Evolutionary conservation across 2,329 filamentous ascomycete species (phyloP), one percentile per base, ranked within the genome.

Genomic region (Leptographium wingfieldii): DNA sequence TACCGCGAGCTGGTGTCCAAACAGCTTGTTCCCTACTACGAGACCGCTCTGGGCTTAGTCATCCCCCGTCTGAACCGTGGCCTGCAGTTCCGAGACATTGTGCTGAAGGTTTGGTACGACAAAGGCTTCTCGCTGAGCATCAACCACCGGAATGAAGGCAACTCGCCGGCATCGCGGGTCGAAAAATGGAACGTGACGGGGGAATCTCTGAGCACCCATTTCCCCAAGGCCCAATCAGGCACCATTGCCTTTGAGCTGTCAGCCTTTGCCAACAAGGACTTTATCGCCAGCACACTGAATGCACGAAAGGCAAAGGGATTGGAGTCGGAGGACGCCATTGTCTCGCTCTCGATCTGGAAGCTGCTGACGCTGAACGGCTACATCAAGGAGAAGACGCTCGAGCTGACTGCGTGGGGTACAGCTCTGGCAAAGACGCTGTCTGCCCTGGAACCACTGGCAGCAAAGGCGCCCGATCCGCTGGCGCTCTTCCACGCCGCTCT

Each of bases 281-380:
- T 95, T 68, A 82, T 82, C 2, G 77, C 84, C 59, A 83, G 83
- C 66, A 90, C 89, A 0, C 78, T 89, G 57, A 76, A 81, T 29
- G 81, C 78, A 59, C 83, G 80, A 64, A 79, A 76, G 66, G 69
- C 73, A 16, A 82, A 79, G 61, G 51, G 40, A 16, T 82, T 86
- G 63, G 80, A 87, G 56, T 78, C 77, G 27, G 70, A 73, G 19
- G 88, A 94, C 67, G 80, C 92, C 59, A 75, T 90, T 59, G 73
- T 79, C 9, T 82, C 82, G 22, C 89, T 96, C 67, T 83, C 86
- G 7, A 80, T 92, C 61, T 96, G 90, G 87, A 84, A 91, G 59
- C 94, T 96, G 72, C 79, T 99, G 27, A 90, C 96, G 69, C 79
- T 97, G 56, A 84, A 92, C 61, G 91, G 87, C 29, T 99, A 96